Conservation (phyloP, 169 alveolate species). For the Babesia sp. region DNA sequence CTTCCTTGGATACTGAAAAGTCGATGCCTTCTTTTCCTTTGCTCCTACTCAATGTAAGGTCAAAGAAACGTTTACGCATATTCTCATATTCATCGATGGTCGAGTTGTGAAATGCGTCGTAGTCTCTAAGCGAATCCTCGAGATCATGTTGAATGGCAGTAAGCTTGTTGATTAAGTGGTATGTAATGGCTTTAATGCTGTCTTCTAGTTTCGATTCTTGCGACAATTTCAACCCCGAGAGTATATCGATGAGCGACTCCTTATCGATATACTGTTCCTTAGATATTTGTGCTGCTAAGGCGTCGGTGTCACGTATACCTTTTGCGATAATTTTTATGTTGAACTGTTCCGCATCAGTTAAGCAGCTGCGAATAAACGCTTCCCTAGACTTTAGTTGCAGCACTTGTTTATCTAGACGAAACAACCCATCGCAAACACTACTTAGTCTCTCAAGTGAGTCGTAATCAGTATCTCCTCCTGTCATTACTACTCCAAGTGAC, state of each 20-base stretch:
- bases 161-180: slow-evolving; percentile 35
- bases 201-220: slow-evolving; percentile 4
- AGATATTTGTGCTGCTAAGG: background rate
- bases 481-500: background rate
- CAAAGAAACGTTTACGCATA: slow-evolving; percentile 24
- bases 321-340: slow-evolving; percentile 29
- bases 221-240: slow-evolving; percentile 25
- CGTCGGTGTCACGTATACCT: slow-evolving; percentile 4
- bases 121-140: slow-evolving; percentile 32
- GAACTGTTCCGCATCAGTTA: slow-evolving; percentile 30
- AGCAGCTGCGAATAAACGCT: slow-evolving; percentile 15
- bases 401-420: slow-evolving; percentile 19
- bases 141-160: slow-evolving; percentile 23
- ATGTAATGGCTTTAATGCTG: slow-evolving; percentile 11
- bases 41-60: slow-evolving; percentile 15
- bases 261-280: slow-evolving; percentile 11
- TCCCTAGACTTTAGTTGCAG: slow-evolving; percentile 6
- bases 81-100: slow-evolving; percentile 17
- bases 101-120: slow-evolving; percentile 25
- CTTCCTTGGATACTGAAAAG: slow-evolving; percentile 22
- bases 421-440: slow-evolving; percentile 15
- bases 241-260: slow-evolving; percentile 18
- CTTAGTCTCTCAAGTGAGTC: slow-evolving; percentile 26
- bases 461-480: background rate
- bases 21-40: slow-evolving; percentile 22